These are phyloP conservation scores for Boletus speciosus DNA, from an alignment of 768 basidiomycete genomes.

Conservation along the genomic window DNA sequence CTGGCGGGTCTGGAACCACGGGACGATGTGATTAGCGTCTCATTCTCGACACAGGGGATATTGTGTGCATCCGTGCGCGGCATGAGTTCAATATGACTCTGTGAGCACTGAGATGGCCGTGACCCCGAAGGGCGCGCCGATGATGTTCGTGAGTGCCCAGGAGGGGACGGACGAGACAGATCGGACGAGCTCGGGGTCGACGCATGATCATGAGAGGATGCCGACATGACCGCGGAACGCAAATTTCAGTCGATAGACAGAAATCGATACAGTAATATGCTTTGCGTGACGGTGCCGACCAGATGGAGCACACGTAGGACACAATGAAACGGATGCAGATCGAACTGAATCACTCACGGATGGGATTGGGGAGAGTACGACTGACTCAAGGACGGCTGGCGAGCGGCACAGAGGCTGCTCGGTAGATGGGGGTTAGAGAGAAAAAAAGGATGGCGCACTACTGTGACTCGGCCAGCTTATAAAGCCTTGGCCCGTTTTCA, in stretches of 20 bases:
- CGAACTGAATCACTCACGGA: conserved; percentile 30
- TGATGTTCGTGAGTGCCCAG: conserved; percentile 29
- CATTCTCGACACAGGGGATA: conserved; percentile 34
- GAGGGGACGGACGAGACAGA: conserved; percentile 32
- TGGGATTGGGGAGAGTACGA: conserved; percentile 10
- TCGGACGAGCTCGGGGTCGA: conserved; percentile 30
- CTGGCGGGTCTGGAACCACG: conserved; percentile 53
- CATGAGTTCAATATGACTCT: conserved; percentile 21
- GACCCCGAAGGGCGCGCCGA: conserved; percentile 26
- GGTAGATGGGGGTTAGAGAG: conserved; percentile 18
- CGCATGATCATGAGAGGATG: conserved; percentile 6
- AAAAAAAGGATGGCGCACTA: neutral
- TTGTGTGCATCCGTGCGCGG: conserved; percentile 21
- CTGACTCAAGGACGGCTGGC: conserved; percentile 17
- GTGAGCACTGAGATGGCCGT: conserved; percentile 18
- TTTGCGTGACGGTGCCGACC: conserved; percentile 21
- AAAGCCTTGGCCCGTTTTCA: conserved; percentile 21
- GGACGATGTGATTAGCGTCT: conserved; percentile 41
- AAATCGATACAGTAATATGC: conserved; percentile 20
- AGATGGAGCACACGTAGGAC: conserved; percentile 29
- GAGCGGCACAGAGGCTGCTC: conserved; percentile 22
- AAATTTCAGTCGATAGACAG: conserved; percentile 28
- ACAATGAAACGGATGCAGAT: conserved; percentile 26
- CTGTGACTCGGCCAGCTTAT: conserved; percentile 32
- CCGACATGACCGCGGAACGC: conserved; percentile 15